Conservation (phyloP, 2,329 filamentous ascomycete genomes). For the Pyricularia sp. region DNA sequence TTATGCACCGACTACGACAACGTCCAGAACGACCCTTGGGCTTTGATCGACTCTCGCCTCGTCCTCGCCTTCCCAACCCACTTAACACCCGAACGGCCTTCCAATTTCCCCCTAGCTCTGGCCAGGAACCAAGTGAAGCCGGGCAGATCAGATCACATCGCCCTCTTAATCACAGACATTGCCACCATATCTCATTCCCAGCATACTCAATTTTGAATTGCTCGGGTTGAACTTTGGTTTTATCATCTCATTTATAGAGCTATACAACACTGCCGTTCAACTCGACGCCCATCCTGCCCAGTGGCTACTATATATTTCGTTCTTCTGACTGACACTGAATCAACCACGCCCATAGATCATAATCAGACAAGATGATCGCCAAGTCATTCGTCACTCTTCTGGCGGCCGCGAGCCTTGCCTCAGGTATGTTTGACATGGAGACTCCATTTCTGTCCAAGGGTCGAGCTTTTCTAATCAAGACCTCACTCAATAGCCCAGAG, state of each 20-base stretch:
- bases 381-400: slow-evolving; percentile 28
- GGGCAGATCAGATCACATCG: not conserved
- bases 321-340: slow-evolving; percentile 4
- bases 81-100: not conserved
- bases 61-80: not conserved
- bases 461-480: not conserved
- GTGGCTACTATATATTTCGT: not conserved
- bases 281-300: not conserved
- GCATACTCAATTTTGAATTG: not conserved
- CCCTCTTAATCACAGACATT: not conserved
- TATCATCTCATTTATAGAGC: not conserved
- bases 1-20: not conserved
- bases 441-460: not conserved
- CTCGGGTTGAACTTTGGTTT: slow-evolving; percentile 3
- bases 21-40: not conserved
- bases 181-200: not conserved
- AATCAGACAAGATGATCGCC: slow-evolving; percentile 26
- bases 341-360: slow-evolving; percentile 5
- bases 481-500: slow-evolving; percentile 8
- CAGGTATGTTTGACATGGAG: slow-evolving; percentile 19
- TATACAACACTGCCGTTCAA: not conserved
- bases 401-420: slow-evolving; percentile 23
- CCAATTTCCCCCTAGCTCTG: not conserved
- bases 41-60: not conserved
- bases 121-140: not conserved